Evolutionary conservation across 1,284 basidiomycete genomes (phyloP), one percentile per base, ranked within the genome.

Genomic region (Boletus holoroseus): DNA sequence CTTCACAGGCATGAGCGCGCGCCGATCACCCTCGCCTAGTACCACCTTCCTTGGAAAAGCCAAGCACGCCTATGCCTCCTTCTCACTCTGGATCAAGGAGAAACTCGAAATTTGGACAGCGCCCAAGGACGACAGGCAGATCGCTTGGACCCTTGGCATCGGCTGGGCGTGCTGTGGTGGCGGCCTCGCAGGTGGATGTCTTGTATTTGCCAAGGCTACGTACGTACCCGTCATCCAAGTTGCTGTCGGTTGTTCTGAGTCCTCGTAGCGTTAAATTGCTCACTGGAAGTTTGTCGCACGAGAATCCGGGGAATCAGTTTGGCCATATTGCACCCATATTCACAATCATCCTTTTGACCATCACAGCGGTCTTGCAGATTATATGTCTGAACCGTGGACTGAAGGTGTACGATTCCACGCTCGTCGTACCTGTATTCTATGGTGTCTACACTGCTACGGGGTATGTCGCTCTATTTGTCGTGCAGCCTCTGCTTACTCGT

Each of bases 81-180:
- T 73, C 9, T 80, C 88, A 67, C 63, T 67, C 28, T 76, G 76
- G 68, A 63, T 87, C 16, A 78, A 81, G 34, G 75, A 78, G 50
- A 74, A 74, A 58, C 69, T 95, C 41, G 91, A 94, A 63, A 59
- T 68, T 1, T 88, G 91, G 83, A 86, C 85, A 3, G 82, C 79
- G 18, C 74, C 84, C 5, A 85, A 89, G 55, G 84, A 88, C 57
- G 93, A 96, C 62, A 85, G 81, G 58, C 82, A 85, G 40, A 73
- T 96, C 41, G 83, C 84, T 4, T 95, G 91, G 88, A 84, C 90
- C 13, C 77, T 94, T 41, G 94, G 93, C 6, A 89, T 96, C 44
- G 87, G 85, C 0, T 97, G 93, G 93, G 88, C 91, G 2, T 91
- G 91, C 51, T 84, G 83, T 48, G 93, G 93, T 27, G 94, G 94